These are phyloP conservation scores for Saccharomycopsis hybrid DNA, from an alignment of 1,139 yeast species.

Conservation along the genomic window DNA sequence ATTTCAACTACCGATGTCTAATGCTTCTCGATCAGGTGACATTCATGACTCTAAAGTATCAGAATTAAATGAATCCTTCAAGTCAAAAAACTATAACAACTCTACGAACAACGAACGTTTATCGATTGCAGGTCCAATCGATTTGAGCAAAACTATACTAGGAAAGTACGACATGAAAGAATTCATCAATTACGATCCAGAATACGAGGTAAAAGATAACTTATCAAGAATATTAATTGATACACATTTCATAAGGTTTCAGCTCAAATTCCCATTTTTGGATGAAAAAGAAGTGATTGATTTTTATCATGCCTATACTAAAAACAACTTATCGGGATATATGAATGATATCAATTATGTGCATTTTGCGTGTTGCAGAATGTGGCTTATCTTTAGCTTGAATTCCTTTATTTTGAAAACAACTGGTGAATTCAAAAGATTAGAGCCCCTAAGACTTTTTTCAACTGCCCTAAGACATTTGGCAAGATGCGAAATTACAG, in stretches of 20 bases:
- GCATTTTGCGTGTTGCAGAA: constrained; percentile 43
- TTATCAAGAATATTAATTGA: constrained; percentile 41
- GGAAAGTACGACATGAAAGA: constrained; percentile 38
- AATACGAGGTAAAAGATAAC: constrained; percentile 39
- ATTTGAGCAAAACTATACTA: constrained; percentile 34
- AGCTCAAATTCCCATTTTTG: constrained; percentile 44
- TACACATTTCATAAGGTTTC: constrained; percentile 44
- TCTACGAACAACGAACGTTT: not conserved
- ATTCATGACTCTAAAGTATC: constrained; percentile 1
- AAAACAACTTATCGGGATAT: constrained; percentile 22
- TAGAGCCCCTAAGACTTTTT: constrained; percentile 43
- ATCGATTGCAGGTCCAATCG: constrained; percentile 29
- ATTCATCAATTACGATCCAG: constrained; percentile 38
- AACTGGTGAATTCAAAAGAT: constrained; percentile 44
- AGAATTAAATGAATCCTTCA: not conserved
- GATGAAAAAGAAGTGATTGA: constrained; percentile 41
- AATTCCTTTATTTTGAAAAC: constrained; percentile 43
- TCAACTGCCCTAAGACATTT: constrained; percentile 51
- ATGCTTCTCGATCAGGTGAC: not conserved
- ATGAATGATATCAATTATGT: constrained; percentile 33
- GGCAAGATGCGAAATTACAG: constrained; percentile 37
- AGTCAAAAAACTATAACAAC: not conserved
- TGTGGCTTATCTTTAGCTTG: constrained; percentile 46
- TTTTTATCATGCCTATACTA: constrained; percentile 38
- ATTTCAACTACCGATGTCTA: not conserved